These are phyloP conservation scores for Graphiopsis chlorocephala DNA, from an alignment of 2,329 filamentous ascomycete species.

Conservation along the genomic window DNA sequence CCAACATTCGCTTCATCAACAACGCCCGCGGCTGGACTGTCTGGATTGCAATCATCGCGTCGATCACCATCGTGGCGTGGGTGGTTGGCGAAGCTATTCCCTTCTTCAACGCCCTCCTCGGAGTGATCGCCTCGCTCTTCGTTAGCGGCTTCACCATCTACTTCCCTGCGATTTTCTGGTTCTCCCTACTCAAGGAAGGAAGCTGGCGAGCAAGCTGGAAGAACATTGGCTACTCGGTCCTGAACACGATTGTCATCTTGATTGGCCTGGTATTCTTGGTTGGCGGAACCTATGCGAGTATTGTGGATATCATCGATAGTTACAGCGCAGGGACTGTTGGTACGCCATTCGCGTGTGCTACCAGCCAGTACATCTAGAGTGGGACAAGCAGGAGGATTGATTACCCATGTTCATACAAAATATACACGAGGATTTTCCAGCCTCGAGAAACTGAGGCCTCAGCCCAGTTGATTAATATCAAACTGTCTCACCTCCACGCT, in stretches of 20 bases:
- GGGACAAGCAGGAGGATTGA: neutral
- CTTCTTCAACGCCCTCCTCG: constrained; percentile 75
- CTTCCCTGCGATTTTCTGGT: constrained; percentile 94
- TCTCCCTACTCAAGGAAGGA: constrained; percentile 74
- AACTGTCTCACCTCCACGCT: neutral
- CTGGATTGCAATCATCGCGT: constrained; percentile 74
- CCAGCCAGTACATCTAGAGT: neutral
- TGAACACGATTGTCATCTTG: constrained; percentile 71
- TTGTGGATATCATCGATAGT: constrained; percentile 71
- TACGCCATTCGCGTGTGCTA: constrained; percentile 70
- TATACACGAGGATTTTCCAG: neutral
- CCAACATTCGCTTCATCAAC: constrained; percentile 75
- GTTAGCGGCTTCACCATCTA: constrained; percentile 74
- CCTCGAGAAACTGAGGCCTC: neutral
- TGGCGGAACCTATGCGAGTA: constrained; percentile 72
- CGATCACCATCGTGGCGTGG: constrained; percentile 80
- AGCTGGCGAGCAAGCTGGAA: constrained; percentile 56
- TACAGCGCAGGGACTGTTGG: constrained; percentile 65
- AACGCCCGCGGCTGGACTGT: constrained; percentile 76
- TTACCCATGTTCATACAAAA: neutral
- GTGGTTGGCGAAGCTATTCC: constrained; percentile 91
- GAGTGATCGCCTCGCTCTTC: constrained; percentile 79
- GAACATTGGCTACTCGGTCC: constrained; percentile 53
- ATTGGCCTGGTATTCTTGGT: constrained; percentile 77
- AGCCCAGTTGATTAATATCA: neutral